phyloP scores from a whole-genome alignment of 257 asterid genomes.

The Fraxinus cuspidata region DNA sequence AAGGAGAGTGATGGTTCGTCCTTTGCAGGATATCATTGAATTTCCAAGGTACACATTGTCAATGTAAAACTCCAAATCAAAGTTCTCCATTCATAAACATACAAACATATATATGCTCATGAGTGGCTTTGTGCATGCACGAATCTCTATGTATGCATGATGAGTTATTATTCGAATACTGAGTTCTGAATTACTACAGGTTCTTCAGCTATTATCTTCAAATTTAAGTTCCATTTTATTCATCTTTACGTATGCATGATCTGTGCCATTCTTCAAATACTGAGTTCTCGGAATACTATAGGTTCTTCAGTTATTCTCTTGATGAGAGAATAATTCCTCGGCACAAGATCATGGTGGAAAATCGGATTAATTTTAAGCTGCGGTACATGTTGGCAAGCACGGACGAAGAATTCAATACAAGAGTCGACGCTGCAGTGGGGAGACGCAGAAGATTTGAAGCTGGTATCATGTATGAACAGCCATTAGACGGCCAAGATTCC shows the following conservation, averaged over 20 bases:
- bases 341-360: constrained; percentile 70
- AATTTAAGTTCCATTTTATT: no score
- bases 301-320: constrained; percentile 96
- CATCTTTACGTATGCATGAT: background rate
- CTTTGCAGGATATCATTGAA: constrained; percentile 75
- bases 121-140: background rate
- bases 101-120: no score
- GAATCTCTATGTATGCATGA: background rate
- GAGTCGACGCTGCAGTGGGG: constrained; percentile 59
- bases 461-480: constrained; percentile 34
- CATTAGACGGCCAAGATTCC: background rate
- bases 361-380: constrained; percentile 75
- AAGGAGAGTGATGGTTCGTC: constrained; percentile 82
- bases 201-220: no score
- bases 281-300: constrained; percentile 24
- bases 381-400: constrained; percentile 70
- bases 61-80: background rate
- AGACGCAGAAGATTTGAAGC: constrained; percentile 73
- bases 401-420: constrained; percentile 67
- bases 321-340: constrained; percentile 79
- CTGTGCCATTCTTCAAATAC: background rate
- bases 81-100: background rate
- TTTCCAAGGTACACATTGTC: constrained; percentile 71
- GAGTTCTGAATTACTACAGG: no score
- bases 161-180: no score